Conservation (phyloP, 2,329 filamentous ascomycete genomes). For the Drechslerella dactyloides region DNA sequence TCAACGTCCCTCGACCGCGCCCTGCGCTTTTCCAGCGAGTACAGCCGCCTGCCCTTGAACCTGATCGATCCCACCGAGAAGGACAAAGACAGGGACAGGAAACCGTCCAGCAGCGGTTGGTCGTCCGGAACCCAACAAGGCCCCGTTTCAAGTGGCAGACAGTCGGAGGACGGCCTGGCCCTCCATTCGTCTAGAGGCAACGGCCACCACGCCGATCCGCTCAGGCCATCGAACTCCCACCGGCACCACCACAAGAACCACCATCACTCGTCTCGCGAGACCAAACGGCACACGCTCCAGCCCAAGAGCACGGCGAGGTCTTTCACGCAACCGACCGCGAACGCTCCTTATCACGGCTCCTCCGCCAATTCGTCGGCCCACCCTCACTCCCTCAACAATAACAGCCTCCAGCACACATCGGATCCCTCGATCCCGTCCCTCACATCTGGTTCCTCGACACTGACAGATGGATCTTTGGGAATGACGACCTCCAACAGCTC, state of each 20-base stretch:
- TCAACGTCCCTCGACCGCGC: slow-evolving; percentile 47
- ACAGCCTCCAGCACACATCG: slow-evolving; percentile 27
- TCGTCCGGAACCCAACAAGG: slow-evolving; percentile 39
- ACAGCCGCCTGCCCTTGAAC: slow-evolving; percentile 46
- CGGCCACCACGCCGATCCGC: slow-evolving; percentile 18
- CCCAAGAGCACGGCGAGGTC: slow-evolving; percentile 36
- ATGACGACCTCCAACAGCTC: slow-evolving; percentile 36
- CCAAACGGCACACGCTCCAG: slow-evolving; percentile 43
- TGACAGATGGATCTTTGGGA: slow-evolving; percentile 19
- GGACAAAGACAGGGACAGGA: slow-evolving; percentile 33
- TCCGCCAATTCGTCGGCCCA: background rate
- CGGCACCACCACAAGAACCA: slow-evolving; percentile 21
- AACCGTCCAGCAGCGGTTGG: slow-evolving; percentile 30
- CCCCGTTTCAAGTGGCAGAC: slow-evolving; percentile 46
- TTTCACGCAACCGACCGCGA: slow-evolving; percentile 27
- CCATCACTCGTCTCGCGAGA: slow-evolving; percentile 28
- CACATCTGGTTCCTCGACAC: slow-evolving; percentile 21
- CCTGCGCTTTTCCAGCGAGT: slow-evolving; percentile 46
- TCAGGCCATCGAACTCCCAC: slow-evolving; percentile 24
- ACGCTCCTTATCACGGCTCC: slow-evolving; percentile 30
- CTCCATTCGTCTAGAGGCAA: slow-evolving; percentile 41
- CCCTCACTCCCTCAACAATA: too few species aligned
- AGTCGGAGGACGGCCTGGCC: slow-evolving; percentile 46
- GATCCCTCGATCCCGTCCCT: slow-evolving; percentile 31
- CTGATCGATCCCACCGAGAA: slow-evolving; percentile 38